A percentile compares a stretch with the other conserved stretches of the same genome.
phyloP scores from a whole-genome alignment of 1,139 yeast species.

The Casaregolazyma suthepensis region DNA sequence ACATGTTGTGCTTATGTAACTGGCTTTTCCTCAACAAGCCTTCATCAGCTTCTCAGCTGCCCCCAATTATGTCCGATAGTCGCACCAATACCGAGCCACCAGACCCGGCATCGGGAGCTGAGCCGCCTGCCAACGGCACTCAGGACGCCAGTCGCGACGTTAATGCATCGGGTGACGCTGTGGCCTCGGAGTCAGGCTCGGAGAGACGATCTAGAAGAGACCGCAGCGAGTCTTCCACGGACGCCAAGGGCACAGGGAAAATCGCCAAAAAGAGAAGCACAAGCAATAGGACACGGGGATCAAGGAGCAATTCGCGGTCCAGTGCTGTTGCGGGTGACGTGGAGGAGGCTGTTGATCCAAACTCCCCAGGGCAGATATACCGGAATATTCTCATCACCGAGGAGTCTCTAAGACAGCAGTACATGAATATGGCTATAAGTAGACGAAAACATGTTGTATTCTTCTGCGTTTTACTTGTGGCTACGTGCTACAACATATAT shows the following conservation, averaged over 20 bases:
- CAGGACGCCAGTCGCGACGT: neutral
- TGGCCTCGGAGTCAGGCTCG: neutral
- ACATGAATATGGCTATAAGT: conserved; percentile 59
- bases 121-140: neutral
- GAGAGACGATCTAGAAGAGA: neutral
- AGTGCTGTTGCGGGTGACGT: neutral
- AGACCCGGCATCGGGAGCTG: neutral
- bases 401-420: conserved; percentile 77
- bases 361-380: conserved; percentile 25
- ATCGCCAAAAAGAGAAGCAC: neutral
- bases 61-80: neutral
- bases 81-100: neutral
- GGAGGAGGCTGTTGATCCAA: conserved; percentile 3
- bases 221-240: neutral
- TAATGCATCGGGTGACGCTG: neutral
- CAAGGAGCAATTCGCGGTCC: neutral
- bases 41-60: neutral
- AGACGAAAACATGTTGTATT: conserved; percentile 72
- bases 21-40: neutral
- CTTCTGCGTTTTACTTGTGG: conserved; percentile 43
- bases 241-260: neutral
- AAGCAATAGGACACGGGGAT: neutral
- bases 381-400: conserved; percentile 76
- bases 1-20: neutral
- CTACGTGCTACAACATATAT: conserved; percentile 30